Evolutionary conservation across 2,329 filamentous ascomycete species (phyloP).

Genomic region (Cladophialophora chaetospira): DNA sequence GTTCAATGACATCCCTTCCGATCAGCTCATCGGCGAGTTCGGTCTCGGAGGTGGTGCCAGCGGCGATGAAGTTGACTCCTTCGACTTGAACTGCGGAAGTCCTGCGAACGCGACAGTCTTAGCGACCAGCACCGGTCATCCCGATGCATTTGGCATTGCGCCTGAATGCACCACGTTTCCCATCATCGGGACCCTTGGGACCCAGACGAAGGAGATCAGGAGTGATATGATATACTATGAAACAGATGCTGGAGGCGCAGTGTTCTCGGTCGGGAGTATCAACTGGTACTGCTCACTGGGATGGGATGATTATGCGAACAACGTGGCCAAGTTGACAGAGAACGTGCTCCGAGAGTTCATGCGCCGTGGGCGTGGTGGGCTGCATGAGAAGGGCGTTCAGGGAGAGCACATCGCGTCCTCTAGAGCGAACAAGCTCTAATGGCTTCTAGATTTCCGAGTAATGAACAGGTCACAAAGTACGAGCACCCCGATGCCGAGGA

Average conservation of each 20-base stretch:
- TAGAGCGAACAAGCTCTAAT: too few relatives aligned
- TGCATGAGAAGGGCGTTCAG: too few relatives aligned
- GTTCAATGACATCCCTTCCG: conserved; percentile 18
- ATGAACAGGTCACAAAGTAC: too few relatives aligned
- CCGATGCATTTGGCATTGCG: conserved; percentile 29
- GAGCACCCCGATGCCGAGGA: too few relatives aligned
- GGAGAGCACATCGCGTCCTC: too few relatives aligned
- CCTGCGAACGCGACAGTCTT: conserved; percentile 36
- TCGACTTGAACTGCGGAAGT: conserved; percentile 38
- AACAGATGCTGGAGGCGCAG: conserved; percentile 28
- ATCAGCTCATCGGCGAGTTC: not conserved
- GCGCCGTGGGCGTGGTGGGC: too few relatives aligned
- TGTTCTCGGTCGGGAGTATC: conserved; percentile 37
- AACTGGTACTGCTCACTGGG: conserved; percentile 35
- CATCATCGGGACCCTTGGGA: conserved; percentile 15
- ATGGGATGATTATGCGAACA: conserved; percentile 35
- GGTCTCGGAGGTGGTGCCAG: conserved; percentile 23
- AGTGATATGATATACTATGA: conserved; percentile 34
- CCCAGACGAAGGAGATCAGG: conserved; percentile 35
- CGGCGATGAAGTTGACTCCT: conserved; percentile 42
- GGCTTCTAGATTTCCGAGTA: too few relatives aligned
- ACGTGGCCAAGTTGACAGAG: conserved; percentile 33
- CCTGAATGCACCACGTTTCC: conserved; percentile 6
- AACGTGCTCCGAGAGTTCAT: conserved; percentile 32
- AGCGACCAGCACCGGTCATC: conserved; percentile 28